phyloP scores from a whole-genome alignment of 305 asterid genomes.

The Fraxinus ornus region DNA sequence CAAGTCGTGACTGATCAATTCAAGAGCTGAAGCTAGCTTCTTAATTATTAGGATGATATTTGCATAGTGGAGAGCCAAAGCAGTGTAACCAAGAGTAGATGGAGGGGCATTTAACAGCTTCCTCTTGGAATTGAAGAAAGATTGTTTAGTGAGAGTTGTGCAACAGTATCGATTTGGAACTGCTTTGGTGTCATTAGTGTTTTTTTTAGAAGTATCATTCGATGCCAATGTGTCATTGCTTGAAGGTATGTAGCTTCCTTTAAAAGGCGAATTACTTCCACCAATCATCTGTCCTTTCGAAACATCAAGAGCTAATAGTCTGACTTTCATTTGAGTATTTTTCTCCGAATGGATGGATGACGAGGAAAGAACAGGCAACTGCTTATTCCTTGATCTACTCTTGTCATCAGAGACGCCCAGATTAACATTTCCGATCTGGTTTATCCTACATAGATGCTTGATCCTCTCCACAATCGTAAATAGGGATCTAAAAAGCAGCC shows the following conservation, averaged over 20 bases:
- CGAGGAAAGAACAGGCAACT: constrained; percentile 36
- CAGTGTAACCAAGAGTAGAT: constrained; percentile 66
- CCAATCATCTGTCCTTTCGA: constrained; percentile 59
- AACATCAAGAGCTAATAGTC: constrained; percentile 41
- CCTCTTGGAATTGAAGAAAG: constrained; percentile 45
- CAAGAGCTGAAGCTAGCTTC: constrained; percentile 37
- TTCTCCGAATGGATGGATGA: constrained; percentile 38
- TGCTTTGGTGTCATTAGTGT: constrained; percentile 1
- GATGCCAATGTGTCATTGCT: constrained; percentile 42
- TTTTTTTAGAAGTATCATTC: constrained; percentile 27
- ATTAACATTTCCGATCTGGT: neutral
- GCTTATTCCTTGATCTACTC: constrained; percentile 41
- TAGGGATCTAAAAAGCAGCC: constrained; percentile 60
- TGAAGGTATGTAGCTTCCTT: constrained; percentile 46
- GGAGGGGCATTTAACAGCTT: constrained; percentile 34
- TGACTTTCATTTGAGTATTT: constrained; percentile 33
- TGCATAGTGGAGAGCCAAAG: constrained; percentile 77
- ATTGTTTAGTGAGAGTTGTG: constrained; percentile 23
- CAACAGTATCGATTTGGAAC: constrained; percentile 19
- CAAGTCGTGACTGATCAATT: constrained; percentile 66
- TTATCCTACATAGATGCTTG: constrained; percentile 25
- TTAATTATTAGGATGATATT: constrained; percentile 33
- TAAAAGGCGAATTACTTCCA: constrained; percentile 52
- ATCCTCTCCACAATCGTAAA: constrained; percentile 65
- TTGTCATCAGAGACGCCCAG: constrained; percentile 52